Evolutionary conservation across 139 green algal species (phyloP).

Genomic region (Penium margaritaceum): DNA sequence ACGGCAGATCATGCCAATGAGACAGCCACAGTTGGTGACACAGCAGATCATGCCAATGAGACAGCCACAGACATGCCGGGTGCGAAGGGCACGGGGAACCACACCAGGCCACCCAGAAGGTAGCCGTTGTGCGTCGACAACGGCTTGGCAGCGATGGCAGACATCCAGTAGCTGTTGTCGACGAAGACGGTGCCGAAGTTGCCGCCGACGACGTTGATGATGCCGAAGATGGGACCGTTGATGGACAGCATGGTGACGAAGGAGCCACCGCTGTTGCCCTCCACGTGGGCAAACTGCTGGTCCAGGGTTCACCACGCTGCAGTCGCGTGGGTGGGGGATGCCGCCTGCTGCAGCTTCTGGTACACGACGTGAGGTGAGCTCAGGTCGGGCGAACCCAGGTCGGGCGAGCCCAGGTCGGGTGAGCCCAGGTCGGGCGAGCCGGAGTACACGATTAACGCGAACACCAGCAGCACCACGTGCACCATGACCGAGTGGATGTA

Average conservation of each 20-base stretch:
- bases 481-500: constrained; percentile 81
- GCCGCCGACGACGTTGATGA: constrained; percentile 95
- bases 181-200: constrained; percentile 91
- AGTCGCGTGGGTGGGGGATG: constrained; percentile 13
- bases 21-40: too few relatives aligned
- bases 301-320: constrained; percentile 25
- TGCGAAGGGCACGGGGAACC: constrained; percentile 91
- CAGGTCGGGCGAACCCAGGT: too few relatives aligned
- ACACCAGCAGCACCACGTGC: constrained; percentile 75
- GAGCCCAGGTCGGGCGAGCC: constrained; percentile 53
- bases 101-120: constrained; percentile 33
- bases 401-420: too few relatives aligned
- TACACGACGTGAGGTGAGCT: constrained; percentile 69
- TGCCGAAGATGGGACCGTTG: constrained; percentile 80
- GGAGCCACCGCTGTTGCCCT: constrained; percentile 70
- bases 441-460: constrained; percentile 75
- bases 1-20: too few relatives aligned
- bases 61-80: constrained; percentile 82
- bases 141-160: constrained; percentile 78
- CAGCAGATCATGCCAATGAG: too few relatives aligned
- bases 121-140: constrained; percentile 65
- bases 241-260: constrained; percentile 84
- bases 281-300: constrained; percentile 57
- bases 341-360: constrained; percentile 53
- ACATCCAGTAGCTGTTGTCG: constrained; percentile 78